Conservation (phyloP, 2,329 filamentous ascomycete species). For the Venturia asperata region DNA sequence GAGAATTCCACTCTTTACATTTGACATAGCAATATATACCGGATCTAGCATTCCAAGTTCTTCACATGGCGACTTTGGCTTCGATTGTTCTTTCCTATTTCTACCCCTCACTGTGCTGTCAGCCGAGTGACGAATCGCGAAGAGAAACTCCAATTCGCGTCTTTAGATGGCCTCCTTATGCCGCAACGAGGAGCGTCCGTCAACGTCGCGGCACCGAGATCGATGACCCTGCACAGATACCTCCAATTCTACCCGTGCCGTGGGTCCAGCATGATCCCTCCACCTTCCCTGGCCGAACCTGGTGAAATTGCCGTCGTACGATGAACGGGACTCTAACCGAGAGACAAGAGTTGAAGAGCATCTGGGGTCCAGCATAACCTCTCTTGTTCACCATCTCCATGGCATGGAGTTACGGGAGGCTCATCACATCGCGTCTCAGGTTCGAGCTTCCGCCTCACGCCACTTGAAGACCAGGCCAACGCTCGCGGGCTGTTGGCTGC, state of each 20-base stretch:
- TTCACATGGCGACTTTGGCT: not conserved
- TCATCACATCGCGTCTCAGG: not conserved
- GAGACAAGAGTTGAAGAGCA: not conserved
- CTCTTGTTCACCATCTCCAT: not conserved
- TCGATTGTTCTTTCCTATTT: not conserved
- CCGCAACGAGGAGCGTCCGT: not conserved
- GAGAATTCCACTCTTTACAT: not conserved
- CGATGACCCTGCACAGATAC: not conserved
- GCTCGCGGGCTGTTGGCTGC: not conserved
- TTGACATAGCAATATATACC: slow-evolving; percentile 6
- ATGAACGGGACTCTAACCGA: not conserved
- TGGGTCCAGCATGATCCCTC: not conserved
- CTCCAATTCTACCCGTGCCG: not conserved
- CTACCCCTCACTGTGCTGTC: too few species aligned
- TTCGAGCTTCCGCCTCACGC: not conserved
- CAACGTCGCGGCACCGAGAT: not conserved
- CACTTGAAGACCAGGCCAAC: not conserved
- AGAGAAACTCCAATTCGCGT: not conserved
- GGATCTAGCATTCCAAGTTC: not conserved
- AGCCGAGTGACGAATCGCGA: not conserved
- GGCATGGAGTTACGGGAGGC: not conserved
- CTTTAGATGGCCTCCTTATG: too few species aligned
- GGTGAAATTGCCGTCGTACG: not conserved
- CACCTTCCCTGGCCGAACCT: not conserved
- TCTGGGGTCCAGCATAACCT: not conserved